Evolutionary conservation across 176 grass and related monocot species (phyloP).

Genomic region (Poa pratensis): DNA sequence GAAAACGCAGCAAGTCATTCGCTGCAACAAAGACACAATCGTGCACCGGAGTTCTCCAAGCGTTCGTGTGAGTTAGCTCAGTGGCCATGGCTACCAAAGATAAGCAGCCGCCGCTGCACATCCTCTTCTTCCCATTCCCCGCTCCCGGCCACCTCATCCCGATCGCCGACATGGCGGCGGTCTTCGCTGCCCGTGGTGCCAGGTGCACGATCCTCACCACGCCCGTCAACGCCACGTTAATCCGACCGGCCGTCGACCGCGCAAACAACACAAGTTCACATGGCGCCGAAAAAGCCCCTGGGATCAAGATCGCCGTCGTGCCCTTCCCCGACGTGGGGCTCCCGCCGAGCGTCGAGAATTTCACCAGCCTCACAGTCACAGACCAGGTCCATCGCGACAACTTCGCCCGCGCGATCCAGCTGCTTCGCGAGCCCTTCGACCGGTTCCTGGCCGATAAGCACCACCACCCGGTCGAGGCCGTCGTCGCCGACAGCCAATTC

Average conservation of each 20-base stretch:
- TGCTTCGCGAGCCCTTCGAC: slow-evolving; percentile 42
- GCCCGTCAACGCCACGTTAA: slow-evolving; percentile 34
- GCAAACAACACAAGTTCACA: slow-evolving; percentile 21
- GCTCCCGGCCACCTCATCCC: slow-evolving; percentile 58
- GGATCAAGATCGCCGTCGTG: slow-evolving; percentile 33
- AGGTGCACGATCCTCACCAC: slow-evolving; percentile 61
- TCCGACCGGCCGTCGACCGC: slow-evolving; percentile 42
- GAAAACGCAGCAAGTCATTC: background rate
- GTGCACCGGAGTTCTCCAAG: too few species aligned
- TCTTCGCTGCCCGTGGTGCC: slow-evolving; percentile 7
- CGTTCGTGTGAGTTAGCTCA: background rate
- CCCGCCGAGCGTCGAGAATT: slow-evolving; percentile 41
- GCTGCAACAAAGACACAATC: background rate
- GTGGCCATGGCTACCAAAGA: background rate
- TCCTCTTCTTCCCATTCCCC: slow-evolving; percentile 53
- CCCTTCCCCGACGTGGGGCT: slow-evolving; percentile 48
- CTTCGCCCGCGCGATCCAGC: slow-evolving; percentile 21
- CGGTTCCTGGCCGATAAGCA: slow-evolving; percentile 12
- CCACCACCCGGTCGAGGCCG: slow-evolving; percentile 16
- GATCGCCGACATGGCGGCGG: background rate
- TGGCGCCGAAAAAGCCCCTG: background rate
- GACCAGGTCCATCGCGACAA: background rate
- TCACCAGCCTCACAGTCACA: background rate
- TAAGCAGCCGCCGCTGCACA: background rate
- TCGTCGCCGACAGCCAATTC: slow-evolving; percentile 49